phyloP scores from a whole-genome alignment of 352 stramenopile species.

The Blastocystis sp. region DNA sequence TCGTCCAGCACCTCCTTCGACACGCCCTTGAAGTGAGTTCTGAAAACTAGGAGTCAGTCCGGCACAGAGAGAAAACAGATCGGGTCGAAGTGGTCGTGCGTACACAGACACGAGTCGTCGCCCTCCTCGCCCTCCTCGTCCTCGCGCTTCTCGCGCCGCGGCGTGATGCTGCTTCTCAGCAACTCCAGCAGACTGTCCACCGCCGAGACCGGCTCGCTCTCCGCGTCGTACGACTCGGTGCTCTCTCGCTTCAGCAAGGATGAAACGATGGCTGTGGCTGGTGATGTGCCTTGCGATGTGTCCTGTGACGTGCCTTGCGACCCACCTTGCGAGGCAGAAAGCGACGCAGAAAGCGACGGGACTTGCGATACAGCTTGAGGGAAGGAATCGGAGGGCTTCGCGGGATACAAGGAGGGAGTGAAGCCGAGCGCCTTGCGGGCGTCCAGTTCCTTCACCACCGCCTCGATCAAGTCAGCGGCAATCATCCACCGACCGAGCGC shows the following conservation, averaged over 20 bases:
- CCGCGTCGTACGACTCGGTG: not conserved
- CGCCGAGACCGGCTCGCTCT: not conserved
- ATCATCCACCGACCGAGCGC: not conserved
- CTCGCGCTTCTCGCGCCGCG: not conserved
- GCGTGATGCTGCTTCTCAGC: not conserved
- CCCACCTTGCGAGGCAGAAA: too few species aligned
- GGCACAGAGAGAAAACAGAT: not conserved
- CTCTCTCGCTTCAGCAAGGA: too few species aligned
- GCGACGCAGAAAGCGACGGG: too few species aligned
- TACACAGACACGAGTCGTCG: not conserved
- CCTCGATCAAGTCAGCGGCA: not conserved
- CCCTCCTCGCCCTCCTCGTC: conserved; percentile 1
- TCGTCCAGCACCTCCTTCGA: not conserved
- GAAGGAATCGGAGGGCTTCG: too few species aligned
- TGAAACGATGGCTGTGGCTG: too few species aligned
- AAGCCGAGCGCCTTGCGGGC: too few species aligned
- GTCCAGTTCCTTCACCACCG: not conserved
- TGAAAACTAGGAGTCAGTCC: not conserved
- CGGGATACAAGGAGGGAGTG: too few species aligned
- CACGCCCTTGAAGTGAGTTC: conserved; percentile 43
- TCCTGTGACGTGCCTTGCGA: too few species aligned
- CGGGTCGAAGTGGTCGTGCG: conserved; percentile 17
- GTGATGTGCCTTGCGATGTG: too few species aligned
- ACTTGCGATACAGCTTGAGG: too few species aligned
- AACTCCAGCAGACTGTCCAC: not conserved